Evolutionary conservation across 495 filamentous ascomycete genomes (phyloP).

Genomic region (Neurospora discreta): DNA sequence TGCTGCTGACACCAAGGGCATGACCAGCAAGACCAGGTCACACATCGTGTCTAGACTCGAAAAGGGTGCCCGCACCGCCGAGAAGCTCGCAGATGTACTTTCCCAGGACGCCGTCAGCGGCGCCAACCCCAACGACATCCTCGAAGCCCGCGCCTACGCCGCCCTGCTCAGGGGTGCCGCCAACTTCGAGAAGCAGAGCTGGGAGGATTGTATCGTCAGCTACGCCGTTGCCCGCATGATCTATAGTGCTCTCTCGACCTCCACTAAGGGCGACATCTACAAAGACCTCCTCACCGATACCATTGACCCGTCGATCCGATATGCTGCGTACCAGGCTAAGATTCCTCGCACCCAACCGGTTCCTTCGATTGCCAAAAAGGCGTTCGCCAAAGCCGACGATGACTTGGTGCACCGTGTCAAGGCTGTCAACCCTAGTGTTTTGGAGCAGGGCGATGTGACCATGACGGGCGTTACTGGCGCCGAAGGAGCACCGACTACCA

Average conservation of each 20-base stretch:
- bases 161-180: conserved; percentile 62
- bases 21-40: conserved; percentile 65
- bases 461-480: conserved; percentile 40
- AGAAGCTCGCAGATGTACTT: conserved; percentile 55
- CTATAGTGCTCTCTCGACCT: conserved; percentile 55
- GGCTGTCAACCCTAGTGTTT: conserved; percentile 56
- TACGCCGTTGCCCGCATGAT: conserved; percentile 72
- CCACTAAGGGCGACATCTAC: conserved; percentile 60
- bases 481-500: conserved; percentile 57
- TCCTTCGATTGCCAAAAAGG: conserved; percentile 60
- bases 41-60: conserved; percentile 81
- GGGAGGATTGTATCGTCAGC: conserved; percentile 64
- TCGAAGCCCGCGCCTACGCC: conserved; percentile 82
- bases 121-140: conserved; percentile 56
- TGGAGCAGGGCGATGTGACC: conserved; percentile 51
- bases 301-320: conserved; percentile 87
- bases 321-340: conserved; percentile 84
- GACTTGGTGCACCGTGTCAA: conserved; percentile 55
- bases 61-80: conserved; percentile 63
- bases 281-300: conserved; percentile 75
- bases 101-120: conserved; percentile 44
- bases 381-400: conserved; percentile 53
- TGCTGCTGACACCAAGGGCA: conserved; percentile 63
- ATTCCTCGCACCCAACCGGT: conserved; percentile 74
- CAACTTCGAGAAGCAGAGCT: conserved; percentile 75